phyloP scores from a whole-genome alignment of 1,284 basidiomycete species.

The Ceratobasidium papillatum region DNA sequence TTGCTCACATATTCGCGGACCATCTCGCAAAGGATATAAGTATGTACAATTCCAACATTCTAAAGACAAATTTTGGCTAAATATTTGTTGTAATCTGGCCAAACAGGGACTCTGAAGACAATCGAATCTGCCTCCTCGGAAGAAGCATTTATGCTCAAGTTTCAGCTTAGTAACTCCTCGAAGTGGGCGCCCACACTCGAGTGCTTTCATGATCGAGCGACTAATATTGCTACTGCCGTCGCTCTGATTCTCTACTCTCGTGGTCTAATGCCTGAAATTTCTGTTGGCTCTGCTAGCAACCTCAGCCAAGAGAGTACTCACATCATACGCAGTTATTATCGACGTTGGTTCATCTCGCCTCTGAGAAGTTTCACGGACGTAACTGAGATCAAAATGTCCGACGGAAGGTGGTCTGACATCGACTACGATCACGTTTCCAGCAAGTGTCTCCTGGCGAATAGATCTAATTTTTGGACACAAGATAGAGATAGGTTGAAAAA shows the following conservation, averaged over 20 bases:
- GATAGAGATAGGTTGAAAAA: constrained; percentile 65
- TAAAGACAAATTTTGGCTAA: not conserved
- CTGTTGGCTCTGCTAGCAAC: constrained; percentile 48
- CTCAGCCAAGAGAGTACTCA: constrained; percentile 51
- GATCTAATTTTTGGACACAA: constrained; percentile 61
- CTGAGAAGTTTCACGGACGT: constrained; percentile 59
- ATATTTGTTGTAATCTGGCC: not conserved
- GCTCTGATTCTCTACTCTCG: constrained; percentile 59
- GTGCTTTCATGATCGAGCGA: constrained; percentile 66
- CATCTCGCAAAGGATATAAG: constrained; percentile 60
- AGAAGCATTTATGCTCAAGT: constrained; percentile 51
- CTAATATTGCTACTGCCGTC: constrained; percentile 70
- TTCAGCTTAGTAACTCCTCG: constrained; percentile 62
- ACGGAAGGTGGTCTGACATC: constrained; percentile 62
- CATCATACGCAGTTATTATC: constrained; percentile 62
- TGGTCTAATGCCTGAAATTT: constrained; percentile 46
- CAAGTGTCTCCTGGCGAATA: constrained; percentile 67
- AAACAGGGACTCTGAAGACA: constrained; percentile 44
- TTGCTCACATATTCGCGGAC: constrained; percentile 68
- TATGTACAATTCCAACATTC: not conserved
- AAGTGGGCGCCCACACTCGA: constrained; percentile 75
- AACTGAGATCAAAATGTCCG: constrained; percentile 70
- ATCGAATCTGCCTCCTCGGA: constrained; percentile 50
- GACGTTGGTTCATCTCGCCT: constrained; percentile 64
- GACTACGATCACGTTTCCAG: constrained; percentile 61